Conservation (phyloP, 805 yeast species). For the Vanderwaltozyma verrucispora region DNA sequence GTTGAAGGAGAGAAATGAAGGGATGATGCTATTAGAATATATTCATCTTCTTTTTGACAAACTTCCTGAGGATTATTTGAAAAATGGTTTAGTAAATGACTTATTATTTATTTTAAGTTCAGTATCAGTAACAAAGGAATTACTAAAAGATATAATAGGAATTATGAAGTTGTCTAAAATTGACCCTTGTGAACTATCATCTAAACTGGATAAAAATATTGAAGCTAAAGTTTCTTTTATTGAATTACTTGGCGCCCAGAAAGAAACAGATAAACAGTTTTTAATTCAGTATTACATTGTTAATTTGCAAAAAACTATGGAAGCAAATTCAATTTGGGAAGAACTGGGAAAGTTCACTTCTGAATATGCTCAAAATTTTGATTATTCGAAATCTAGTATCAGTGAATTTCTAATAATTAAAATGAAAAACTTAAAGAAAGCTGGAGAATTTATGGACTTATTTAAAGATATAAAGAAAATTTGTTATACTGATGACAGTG, state of each 20-base stretch:
- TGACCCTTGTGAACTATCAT: constrained; percentile 9
- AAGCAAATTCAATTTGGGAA: constrained; percentile 11
- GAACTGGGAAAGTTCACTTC: constrained; percentile 7
- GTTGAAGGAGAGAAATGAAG: constrained; percentile 5
- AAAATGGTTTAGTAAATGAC: constrained; percentile 8
- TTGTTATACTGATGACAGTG: neutral
- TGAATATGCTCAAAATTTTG: constrained; percentile 16
- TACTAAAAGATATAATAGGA: constrained; percentile 5
- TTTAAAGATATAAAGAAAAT: constrained; percentile 5
- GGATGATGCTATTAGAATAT: constrained; percentile 3
- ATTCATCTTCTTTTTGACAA: constrained; percentile 5
- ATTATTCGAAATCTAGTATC: constrained; percentile 18
- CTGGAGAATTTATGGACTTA: constrained; percentile 5
- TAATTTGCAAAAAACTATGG: constrained; percentile 13
- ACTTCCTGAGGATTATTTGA: constrained; percentile 10
- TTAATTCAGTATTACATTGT: constrained; percentile 18
- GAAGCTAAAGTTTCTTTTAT: constrained; percentile 16
- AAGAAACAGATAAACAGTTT: constrained; percentile 16
- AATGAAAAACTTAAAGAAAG: constrained; percentile 6
- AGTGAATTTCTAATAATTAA: constrained; percentile 13
- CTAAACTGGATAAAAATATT: constrained; percentile 8
- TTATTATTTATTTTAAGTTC: constrained; percentile 7
- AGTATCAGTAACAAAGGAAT: neutral
- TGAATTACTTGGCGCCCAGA: constrained; percentile 16
- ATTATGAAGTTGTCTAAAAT: constrained; percentile 7